Percentiles rank a stretch among this genome's conserved stretches.
Conservation (phyloP, 805 yeast species). For the Pichia nakasei region DNA sequence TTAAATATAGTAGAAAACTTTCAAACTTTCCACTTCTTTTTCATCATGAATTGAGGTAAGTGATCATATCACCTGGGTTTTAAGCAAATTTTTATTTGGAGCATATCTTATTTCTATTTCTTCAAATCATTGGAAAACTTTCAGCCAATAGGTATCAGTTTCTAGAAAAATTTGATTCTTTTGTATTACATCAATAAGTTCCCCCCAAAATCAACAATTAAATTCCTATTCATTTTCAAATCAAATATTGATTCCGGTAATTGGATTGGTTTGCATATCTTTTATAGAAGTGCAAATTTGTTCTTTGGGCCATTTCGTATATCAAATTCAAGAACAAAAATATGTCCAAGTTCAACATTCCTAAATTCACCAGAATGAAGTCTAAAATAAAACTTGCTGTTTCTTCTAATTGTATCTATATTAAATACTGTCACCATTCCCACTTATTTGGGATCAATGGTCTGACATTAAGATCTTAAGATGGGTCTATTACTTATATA, state of each 20-base stretch:
- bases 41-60: not conserved
- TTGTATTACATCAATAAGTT: conserved; percentile 26
- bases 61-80: conserved; percentile 26
- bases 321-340: conserved; percentile 30
- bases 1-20: conserved; percentile 35
- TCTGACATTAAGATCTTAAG: too few species aligned
- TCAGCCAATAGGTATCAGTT: conserved; percentile 34
- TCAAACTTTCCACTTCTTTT: conserved; percentile 35
- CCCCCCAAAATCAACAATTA: conserved; percentile 28
- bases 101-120: conserved; percentile 33
- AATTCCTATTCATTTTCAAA: conserved; percentile 30
- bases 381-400: conserved; percentile 27
- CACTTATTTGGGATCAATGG: not conserved
- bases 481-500: too few species aligned
- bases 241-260: conserved; percentile 34
- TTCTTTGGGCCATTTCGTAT: conserved; percentile 10
- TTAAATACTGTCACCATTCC: conserved; percentile 1
- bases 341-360: conserved; percentile 31
- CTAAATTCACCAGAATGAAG: conserved; percentile 30
- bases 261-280: conserved; percentile 40
- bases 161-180: conserved; percentile 35
- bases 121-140: too few species aligned
- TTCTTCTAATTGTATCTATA: not conserved
- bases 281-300: conserved; percentile 10
- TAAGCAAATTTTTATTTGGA: conserved; percentile 26